These are phyloP conservation scores for Zelopaecilomyces penicillatus DNA, from an alignment of 2,329 filamentous ascomycete species.

Conservation along the genomic window DNA sequence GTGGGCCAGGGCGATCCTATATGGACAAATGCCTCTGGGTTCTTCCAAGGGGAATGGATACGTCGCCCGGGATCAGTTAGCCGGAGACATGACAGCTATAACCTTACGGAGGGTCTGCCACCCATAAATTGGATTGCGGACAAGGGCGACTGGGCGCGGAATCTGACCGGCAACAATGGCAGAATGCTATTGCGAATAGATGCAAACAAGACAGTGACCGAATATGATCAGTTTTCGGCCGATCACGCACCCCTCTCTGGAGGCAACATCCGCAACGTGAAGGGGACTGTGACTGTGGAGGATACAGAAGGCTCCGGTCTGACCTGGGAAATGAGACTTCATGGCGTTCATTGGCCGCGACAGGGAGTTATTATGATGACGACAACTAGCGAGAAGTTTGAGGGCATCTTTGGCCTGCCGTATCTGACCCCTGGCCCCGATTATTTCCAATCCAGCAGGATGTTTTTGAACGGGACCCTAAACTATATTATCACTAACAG, in stretches of 20 bases:
- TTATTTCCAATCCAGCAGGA: constrained; percentile 50
- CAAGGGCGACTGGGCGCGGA: constrained; percentile 61
- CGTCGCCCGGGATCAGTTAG: constrained; percentile 42
- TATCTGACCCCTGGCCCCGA: constrained; percentile 60
- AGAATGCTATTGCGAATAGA: constrained; percentile 59
- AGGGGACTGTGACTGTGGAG: constrained; percentile 62
- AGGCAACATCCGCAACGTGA: constrained; percentile 58
- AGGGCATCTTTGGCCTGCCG: constrained; percentile 82
- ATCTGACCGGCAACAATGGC: constrained; percentile 67
- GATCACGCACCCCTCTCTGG: constrained; percentile 31
- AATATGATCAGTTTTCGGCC: constrained; percentile 32
- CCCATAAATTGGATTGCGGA: constrained; percentile 55
- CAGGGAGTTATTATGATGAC: constrained; percentile 72
- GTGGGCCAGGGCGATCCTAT: constrained; percentile 33
- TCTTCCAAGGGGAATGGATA: constrained; percentile 68
- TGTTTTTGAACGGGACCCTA: constrained; percentile 65
- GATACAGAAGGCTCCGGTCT: constrained; percentile 59
- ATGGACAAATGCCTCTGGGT: constrained; percentile 75
- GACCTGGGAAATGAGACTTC: constrained; percentile 70
- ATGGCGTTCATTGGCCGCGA: constrained; percentile 80
- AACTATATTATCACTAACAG: constrained; percentile 58
- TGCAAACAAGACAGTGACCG: constrained; percentile 41
- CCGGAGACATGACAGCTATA: constrained; percentile 44
- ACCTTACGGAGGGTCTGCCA: constrained; percentile 57
- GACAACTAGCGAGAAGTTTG: constrained; percentile 88